Base-by-base conservation (phyloP, 495 filamentous ascomycete species). In the Hypoxylon fragiforme region DNA sequence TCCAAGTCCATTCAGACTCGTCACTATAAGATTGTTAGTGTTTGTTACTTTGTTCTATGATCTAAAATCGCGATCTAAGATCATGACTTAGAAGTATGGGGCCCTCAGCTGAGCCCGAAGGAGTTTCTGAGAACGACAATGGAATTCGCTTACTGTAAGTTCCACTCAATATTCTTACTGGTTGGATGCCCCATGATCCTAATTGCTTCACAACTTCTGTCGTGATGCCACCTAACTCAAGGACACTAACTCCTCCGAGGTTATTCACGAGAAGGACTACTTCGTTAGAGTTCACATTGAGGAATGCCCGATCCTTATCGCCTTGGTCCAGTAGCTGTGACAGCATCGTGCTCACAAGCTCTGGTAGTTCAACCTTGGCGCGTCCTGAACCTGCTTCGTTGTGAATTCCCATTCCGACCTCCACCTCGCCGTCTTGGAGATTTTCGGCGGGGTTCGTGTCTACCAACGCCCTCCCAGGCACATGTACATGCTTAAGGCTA, bases 401-500 rank as follows among this genome's bases (percentile, higher is more conserved):
- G 70, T 98, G 94, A 68, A 97, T 97, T 8, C 94, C 94, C 94
- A 97, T 98, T 6, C 94, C 94, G 60, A 98, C 79, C 75, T 98
- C 94, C 15, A 95, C 85, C 74, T 97, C 87, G 34, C 83, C 85
- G 0, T 76, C 66, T 22, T 73, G 75, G 50, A 95, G 71, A 3
- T 72, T 71, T 35, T 84, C 87, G 8, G 71, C 66, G 1, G 60
- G 66, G 18, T 72, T 61, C 3, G 68, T 50, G 15, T 64, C 62
- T 14, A 72, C 63, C 8, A 70, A 57, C 1, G 69, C 79, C 62
- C 90, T 79, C 9, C 94, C 94, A 0, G 94, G 94, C 0, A 98
- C 88, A 67, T 98, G 94, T 21, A 97, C 94, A 68, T 95, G 92
- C 40, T 86, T 85, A 40, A 98, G 68, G 13, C 86, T 90, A 1